phyloP scores from a whole-genome alignment of 2,329 filamentous ascomycete genomes.

The Aureobasidium sp. region DNA sequence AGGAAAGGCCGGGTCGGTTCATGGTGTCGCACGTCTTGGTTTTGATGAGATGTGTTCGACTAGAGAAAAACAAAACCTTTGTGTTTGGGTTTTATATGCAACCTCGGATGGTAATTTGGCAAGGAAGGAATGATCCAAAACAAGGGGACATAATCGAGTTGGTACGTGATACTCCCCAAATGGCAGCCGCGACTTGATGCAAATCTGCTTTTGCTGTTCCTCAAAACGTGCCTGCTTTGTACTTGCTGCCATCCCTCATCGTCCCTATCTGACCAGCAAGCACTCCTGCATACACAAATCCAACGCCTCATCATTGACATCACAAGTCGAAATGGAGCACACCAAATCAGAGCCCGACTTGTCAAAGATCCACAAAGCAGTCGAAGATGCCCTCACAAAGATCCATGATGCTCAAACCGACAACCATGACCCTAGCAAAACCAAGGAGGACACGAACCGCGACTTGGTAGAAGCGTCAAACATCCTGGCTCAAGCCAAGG shows the following conservation, averaged over 20 bases:
- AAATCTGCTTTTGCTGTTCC: neutral
- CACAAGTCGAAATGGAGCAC: neutral
- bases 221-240: neutral
- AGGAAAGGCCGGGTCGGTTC: neutral
- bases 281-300: neutral
- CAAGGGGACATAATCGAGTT: neutral
- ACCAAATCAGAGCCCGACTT: neutral
- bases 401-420: neutral
- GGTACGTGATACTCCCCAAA: neutral
- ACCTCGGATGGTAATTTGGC: neutral
- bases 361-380: neutral
- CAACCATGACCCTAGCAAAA: neutral
- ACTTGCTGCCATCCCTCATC: neutral
- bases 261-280: neutral
- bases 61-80: too few species aligned
- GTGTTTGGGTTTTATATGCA: neutral
- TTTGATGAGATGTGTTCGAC: neutral
- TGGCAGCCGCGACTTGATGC: neutral
- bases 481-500: neutral
- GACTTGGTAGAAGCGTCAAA: neutral
- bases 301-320: neutral
- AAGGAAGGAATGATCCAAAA: neutral
- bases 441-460: neutral
- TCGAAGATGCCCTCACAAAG: neutral
- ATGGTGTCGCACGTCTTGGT: neutral